These are phyloP conservation scores for Beauveria bassiana DNA, from an alignment of 2,329 filamentous ascomycete species.

Conservation along the genomic window DNA sequence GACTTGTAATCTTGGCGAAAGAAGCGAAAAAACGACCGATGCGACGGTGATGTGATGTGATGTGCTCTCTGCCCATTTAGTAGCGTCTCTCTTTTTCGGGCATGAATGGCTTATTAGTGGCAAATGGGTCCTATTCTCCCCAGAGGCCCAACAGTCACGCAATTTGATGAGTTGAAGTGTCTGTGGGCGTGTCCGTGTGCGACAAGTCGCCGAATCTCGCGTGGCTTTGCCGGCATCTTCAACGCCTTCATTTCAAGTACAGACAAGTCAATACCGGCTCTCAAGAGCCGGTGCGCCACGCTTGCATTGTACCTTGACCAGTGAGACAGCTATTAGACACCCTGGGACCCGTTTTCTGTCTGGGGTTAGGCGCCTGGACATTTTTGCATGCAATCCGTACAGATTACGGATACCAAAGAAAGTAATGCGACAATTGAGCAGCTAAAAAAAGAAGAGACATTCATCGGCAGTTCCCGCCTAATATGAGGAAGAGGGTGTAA, in stretches of 20 bases:
- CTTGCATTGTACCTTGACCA: not conserved
- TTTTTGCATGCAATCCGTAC: not conserved
- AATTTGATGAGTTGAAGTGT: not conserved
- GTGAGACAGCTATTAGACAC: slow-evolving; percentile 5
- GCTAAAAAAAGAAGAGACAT: too few relatives aligned
- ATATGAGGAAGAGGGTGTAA: too few relatives aligned
- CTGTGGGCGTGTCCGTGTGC: not conserved
- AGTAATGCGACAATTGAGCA: too few relatives aligned
- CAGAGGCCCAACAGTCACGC: not conserved
- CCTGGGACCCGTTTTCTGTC: not conserved
- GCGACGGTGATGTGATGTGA: not conserved
- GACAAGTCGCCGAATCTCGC: not conserved
- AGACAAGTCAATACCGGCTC: not conserved
- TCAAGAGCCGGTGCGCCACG: not conserved
- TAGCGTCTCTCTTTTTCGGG: not conserved
- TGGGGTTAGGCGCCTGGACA: not conserved
- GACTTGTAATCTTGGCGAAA: not conserved
- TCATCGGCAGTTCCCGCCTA: too few relatives aligned
- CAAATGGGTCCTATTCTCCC: not conserved
- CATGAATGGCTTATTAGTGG: not conserved
- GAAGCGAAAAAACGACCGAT: not conserved
- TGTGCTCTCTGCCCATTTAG: not conserved
- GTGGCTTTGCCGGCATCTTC: not conserved
- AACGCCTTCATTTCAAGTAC: not conserved
- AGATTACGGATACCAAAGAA: too few relatives aligned